Evolutionary conservation across 2,329 filamentous ascomycete genomes (phyloP).

Genomic region (Huntiella bhutanensis): DNA sequence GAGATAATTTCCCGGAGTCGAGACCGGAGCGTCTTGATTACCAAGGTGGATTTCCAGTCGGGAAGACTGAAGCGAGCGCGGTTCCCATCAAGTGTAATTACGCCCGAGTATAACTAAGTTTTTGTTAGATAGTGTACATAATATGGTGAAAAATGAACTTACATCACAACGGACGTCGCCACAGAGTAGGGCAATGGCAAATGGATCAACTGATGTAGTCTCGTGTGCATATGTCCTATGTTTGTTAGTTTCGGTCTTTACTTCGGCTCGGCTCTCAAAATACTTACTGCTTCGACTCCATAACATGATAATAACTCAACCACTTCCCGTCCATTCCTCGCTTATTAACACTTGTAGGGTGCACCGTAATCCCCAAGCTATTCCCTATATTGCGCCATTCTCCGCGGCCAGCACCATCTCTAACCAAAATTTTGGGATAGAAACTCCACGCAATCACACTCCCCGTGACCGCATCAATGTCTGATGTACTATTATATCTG

Average conservation of each 20-base stretch:
- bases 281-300: slow-evolving; percentile 67
- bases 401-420: slow-evolving; percentile 50
- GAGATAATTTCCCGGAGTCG: slow-evolving; percentile 59
- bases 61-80: slow-evolving; percentile 63
- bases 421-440: slow-evolving; percentile 77
- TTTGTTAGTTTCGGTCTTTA: neutral
- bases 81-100: slow-evolving; percentile 74
- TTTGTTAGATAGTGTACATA: neutral
- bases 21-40: slow-evolving; percentile 61
- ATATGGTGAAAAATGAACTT: slow-evolving; percentile 16
- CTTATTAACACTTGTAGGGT: slow-evolving; percentile 80
- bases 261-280: neutral
- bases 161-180: slow-evolving; percentile 79
- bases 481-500: slow-evolving; percentile 54
- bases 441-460: slow-evolving; percentile 86
- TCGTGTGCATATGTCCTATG: slow-evolving; percentile 70
- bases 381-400: slow-evolving; percentile 83
- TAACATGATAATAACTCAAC: slow-evolving; percentile 92
- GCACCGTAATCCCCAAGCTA: slow-evolving; percentile 74
- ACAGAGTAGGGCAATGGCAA: slow-evolving; percentile 67
- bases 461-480: slow-evolving; percentile 60
- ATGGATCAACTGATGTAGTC: slow-evolving; percentile 61
- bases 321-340: slow-evolving; percentile 45
- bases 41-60: slow-evolving; percentile 81
- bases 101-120: slow-evolving; percentile 59